Conservation (phyloP, 805 yeast species). For the Nakazawaea wickerhamii region DNA sequence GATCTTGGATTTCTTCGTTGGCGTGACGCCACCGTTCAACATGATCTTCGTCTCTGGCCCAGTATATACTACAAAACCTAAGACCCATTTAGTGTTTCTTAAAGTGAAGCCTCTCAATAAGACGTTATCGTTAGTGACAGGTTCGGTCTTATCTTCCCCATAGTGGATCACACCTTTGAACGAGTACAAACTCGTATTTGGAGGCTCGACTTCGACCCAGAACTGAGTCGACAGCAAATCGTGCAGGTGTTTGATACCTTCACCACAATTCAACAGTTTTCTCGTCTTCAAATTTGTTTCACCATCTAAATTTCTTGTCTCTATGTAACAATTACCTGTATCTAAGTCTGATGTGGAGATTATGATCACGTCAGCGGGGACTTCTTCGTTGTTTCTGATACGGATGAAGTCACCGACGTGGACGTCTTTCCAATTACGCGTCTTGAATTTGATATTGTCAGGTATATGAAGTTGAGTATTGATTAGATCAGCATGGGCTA, state of each 20-base stretch:
- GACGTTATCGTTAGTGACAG: conserved; percentile 64
- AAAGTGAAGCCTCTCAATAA: conserved; percentile 71
- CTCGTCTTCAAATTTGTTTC: conserved; percentile 73
- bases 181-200: conserved; percentile 70
- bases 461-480: conserved; percentile 4
- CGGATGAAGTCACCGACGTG: conserved; percentile 71
- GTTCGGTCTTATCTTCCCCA: conserved; percentile 43
- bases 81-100: conserved; percentile 78
- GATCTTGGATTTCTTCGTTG: conserved; percentile 70
- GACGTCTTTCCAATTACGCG: conserved; percentile 65
- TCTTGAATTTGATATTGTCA: conserved; percentile 25
- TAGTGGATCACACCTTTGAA: conserved; percentile 69
- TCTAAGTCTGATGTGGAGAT: conserved; percentile 67
- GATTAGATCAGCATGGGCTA: conserved; percentile 1
- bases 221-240: conserved; percentile 49
- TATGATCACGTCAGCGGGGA: conserved; percentile 72
- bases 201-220: conserved; percentile 79
- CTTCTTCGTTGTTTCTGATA: conserved; percentile 63
- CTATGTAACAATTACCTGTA: conserved; percentile 56
- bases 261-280: conserved; percentile 58
- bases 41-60: conserved; percentile 78
- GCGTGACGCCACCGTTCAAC: conserved; percentile 76
- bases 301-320: conserved; percentile 80
- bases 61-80: conserved; percentile 71
- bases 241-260: conserved; percentile 40